Evolutionary conservation across 2,329 filamentous ascomycete species (phyloP).

Genomic region (Phoma sp.): DNA sequence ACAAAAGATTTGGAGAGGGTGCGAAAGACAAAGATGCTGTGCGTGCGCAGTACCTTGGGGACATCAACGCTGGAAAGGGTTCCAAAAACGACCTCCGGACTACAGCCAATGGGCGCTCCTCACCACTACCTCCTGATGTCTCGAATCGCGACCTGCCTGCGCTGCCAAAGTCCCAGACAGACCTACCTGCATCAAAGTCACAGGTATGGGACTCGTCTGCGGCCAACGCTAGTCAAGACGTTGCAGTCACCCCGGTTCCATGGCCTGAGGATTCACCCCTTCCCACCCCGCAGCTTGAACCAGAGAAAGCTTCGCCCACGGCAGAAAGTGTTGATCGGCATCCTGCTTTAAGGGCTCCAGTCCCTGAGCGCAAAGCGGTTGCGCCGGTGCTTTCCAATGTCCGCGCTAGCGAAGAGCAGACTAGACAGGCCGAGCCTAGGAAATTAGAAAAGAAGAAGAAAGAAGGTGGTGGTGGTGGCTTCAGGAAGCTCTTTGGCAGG

Average conservation of each 20-base stretch:
- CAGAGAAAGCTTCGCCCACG: conserved; percentile 36
- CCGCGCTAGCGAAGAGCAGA: conserved; percentile 32
- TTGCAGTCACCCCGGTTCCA: conserved; percentile 45
- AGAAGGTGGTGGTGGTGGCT: conserved; percentile 41
- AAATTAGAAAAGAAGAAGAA: conserved; percentile 51
- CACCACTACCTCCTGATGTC: conserved; percentile 32
- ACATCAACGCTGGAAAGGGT: conserved; percentile 75
- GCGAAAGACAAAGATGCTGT: conserved; percentile 86
- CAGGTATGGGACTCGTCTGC: conserved; percentile 13
- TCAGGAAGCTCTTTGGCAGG: conserved; percentile 51
- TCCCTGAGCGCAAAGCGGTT: conserved; percentile 40
- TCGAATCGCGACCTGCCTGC: conserved; percentile 53
- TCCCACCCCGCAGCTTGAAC: conserved; percentile 36
- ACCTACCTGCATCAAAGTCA: conserved; percentile 25
- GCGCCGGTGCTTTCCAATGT: conserved; percentile 18
- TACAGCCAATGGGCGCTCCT: conserved; percentile 41
- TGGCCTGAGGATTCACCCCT: conserved; percentile 37
- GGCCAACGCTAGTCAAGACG: conserved; percentile 29
- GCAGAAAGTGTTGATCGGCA: conserved; percentile 45
- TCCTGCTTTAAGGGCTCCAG: conserved; percentile 51
- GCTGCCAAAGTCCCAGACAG: conserved; percentile 45
- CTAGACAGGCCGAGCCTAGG: conserved; percentile 30
- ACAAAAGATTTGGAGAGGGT: conserved; percentile 92
- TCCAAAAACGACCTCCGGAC: conserved; percentile 55
- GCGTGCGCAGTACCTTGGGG: conserved; percentile 82